Conservation (phyloP, 352 stramenopile genomes). For the Ochromonadaceae sp. region DNA sequence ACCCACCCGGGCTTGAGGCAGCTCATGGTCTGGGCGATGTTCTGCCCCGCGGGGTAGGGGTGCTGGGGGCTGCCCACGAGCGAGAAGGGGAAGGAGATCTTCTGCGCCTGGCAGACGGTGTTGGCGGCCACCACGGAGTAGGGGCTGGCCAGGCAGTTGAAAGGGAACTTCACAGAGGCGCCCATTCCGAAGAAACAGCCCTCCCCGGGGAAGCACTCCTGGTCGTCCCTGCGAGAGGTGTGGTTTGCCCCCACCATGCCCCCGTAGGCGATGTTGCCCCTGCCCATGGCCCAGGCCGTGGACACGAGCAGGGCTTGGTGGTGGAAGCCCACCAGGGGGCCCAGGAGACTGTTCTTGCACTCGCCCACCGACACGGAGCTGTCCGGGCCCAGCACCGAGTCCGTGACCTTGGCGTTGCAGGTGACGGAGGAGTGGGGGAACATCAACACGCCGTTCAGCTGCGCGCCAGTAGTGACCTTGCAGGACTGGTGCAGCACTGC, state of each 20-base stretch:
- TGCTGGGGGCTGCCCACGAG: conserved; percentile 28
- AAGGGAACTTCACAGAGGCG: conserved; percentile 73
- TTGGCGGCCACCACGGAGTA: conserved; percentile 78
- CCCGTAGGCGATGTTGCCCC: conserved; percentile 78
- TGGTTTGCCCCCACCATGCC: conserved; percentile 85
- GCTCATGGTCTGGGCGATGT: conserved; percentile 27
- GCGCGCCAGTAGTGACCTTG: conserved; percentile 42
- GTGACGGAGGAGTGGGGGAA: conserved; percentile 55
- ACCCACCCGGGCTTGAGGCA: conserved; percentile 56
- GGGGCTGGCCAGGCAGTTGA: conserved; percentile 62
- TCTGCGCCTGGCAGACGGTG: conserved; percentile 66
- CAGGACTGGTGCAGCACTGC: conserved; percentile 27
- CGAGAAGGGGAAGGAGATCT: conserved; percentile 46
- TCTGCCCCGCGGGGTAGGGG: too few relatives aligned
- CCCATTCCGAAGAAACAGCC: conserved; percentile 79
- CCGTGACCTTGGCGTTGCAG: conserved; percentile 58
- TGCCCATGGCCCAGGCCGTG: conserved; percentile 68
- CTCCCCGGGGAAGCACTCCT: conserved; percentile 69
- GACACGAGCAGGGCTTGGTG: conserved; percentile 79
- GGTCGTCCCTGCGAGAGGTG: conserved; percentile 43
- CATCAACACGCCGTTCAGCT: conserved; percentile 49
- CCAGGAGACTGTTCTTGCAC: conserved; percentile 68
- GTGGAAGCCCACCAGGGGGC: conserved; percentile 82
- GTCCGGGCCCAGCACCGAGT: conserved; percentile 58
- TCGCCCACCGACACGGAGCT: conserved; percentile 66